Conservation (phyloP, 148 eudicot genomes). For the Chenopodium quinoa region DNA sequence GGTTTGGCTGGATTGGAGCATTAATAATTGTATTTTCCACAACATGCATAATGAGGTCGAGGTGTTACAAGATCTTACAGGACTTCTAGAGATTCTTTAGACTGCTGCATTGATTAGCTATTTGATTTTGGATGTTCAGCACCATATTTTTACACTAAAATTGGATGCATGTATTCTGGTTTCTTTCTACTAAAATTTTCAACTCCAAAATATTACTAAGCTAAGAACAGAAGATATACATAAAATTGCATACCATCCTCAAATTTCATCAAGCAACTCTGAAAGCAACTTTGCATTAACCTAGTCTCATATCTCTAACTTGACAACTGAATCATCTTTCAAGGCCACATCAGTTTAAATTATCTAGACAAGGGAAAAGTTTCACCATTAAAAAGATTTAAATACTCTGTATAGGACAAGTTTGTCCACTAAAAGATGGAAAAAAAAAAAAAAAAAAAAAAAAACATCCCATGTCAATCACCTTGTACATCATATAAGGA, state of each 20-base stretch:
- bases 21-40: neutral
- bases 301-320: neutral
- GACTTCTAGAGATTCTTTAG: neutral
- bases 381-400: neutral
- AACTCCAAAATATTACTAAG: neutral
- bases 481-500: neutral
- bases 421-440: neutral
- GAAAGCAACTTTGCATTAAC: neutral
- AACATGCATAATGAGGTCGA: neutral
- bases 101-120: neutral
- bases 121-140: neutral
- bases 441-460: too few relatives aligned
- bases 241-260: neutral
- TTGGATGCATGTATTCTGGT: neutral
- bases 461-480: neutral
- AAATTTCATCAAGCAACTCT: neutral
- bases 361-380: neutral
- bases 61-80: neutral
- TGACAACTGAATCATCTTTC: neutral
- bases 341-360: neutral
- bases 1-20: neutral
- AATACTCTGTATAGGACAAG: neutral
- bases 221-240: neutral
- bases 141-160: too few relatives aligned
- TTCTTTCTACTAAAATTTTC: neutral